These are phyloP conservation scores for Wickerhamiella dianesei DNA, from an alignment of 805 yeast species.

Conservation along the genomic window DNA sequence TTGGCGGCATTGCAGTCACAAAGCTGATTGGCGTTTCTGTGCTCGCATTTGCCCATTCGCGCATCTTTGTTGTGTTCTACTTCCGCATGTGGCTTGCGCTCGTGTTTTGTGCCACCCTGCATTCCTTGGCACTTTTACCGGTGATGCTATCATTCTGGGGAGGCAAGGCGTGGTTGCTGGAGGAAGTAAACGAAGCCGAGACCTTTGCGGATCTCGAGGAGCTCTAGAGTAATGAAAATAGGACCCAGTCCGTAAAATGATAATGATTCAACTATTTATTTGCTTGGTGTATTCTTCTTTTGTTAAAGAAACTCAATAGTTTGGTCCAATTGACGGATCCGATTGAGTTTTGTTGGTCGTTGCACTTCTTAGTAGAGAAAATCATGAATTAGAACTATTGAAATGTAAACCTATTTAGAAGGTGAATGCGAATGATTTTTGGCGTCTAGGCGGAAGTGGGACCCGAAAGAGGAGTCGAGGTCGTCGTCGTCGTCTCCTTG, in stretches of 20 bases:
- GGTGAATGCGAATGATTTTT: too few species aligned
- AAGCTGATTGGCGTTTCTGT: conserved; percentile 80
- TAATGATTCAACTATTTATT: too few species aligned
- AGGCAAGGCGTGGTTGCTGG: conserved; percentile 37
- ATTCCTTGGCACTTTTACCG: conserved; percentile 69
- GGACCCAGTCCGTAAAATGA: too few species aligned
- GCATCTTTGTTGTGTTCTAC: conserved; percentile 81
- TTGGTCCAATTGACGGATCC: too few species aligned
- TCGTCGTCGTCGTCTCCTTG: background rate
- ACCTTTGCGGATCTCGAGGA: conserved; percentile 18
- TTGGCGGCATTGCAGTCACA: conserved; percentile 82
- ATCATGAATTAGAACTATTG: too few species aligned
- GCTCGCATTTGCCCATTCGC: conserved; percentile 72
- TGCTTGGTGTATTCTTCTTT: too few species aligned
- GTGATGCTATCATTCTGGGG: conserved; percentile 53
- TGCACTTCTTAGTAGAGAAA: too few species aligned
- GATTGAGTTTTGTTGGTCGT: too few species aligned
- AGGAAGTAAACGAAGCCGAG: conserved; percentile 21
- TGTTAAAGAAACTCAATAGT: too few species aligned
- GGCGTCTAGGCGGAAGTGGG: background rate
- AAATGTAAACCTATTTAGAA: too few species aligned
- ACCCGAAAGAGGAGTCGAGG: background rate
- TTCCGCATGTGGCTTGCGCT: conserved; percentile 89
- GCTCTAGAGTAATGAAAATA: too few species aligned
- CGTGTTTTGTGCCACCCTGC: conserved; percentile 62